These are phyloP conservation scores for Mortierella sp. DNA, from an alignment of 371 early-diverging fungal species.

Conservation along the genomic window DNA sequence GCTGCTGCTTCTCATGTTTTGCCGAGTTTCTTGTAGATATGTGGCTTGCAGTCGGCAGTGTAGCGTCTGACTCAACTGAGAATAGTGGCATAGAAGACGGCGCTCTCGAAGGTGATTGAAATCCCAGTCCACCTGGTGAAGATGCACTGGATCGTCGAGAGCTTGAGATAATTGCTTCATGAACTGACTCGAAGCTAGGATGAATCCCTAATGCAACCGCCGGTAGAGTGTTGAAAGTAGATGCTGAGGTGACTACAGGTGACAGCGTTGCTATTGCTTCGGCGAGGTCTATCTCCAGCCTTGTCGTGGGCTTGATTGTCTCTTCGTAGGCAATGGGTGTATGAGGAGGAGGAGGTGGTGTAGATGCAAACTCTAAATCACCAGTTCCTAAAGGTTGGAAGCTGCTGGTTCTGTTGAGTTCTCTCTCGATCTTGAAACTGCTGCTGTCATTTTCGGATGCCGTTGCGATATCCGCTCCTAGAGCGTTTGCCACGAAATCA, in stretches of 20 bases:
- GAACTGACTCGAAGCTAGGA: slow-evolving; percentile 27
- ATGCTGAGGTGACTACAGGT: neutral
- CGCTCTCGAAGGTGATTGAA: too few relatives aligned
- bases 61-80: too few relatives aligned
- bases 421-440: neutral
- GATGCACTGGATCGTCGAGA: neutral
- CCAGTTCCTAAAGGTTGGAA: neutral
- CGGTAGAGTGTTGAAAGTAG: neutral
- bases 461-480: slow-evolving; percentile 4
- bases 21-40: too few relatives aligned
- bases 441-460: neutral
- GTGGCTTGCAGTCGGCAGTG: too few relatives aligned
- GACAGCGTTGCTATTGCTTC: slow-evolving; percentile 24
- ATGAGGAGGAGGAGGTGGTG: neutral
- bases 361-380: slow-evolving; percentile 10
- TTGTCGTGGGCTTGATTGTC: neutral
- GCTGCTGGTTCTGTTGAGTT: neutral
- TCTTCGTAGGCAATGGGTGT: neutral
- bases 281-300: slow-evolving; percentile 34
- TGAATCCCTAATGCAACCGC: slow-evolving; percentile 13
- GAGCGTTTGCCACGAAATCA: slow-evolving; percentile 14
- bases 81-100: too few relatives aligned
- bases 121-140: neutral
- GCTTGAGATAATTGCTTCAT: slow-evolving; percentile 4
- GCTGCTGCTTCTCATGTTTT: too few relatives aligned